Conservation (phyloP, 345 rosid genomes). For the Anastatica hierochuntica region DNA sequence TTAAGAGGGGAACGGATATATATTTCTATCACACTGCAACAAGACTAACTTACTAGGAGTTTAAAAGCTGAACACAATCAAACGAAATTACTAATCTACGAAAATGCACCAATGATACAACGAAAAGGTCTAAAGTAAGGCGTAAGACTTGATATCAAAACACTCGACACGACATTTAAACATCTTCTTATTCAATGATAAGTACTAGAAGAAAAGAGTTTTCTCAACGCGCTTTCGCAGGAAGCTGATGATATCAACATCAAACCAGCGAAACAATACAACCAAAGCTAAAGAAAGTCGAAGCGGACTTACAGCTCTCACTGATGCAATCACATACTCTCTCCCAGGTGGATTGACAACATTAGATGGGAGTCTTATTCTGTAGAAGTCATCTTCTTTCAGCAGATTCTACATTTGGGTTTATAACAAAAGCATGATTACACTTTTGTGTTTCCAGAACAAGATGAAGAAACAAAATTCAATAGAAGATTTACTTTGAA, state of each 20-base stretch:
- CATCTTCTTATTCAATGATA: background rate
- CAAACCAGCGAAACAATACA: background rate
- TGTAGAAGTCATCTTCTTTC: slow-evolving; percentile 71
- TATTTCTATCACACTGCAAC: background rate
- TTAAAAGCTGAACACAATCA: background rate
- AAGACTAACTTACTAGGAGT: slow-evolving; percentile 1
- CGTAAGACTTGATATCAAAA: background rate
- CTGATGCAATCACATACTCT: slow-evolving; percentile 74
- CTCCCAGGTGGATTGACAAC: slow-evolving; percentile 57
- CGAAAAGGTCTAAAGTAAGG: too few relatives aligned
- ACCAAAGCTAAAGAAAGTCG: background rate
- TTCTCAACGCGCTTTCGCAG: background rate
- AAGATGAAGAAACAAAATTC: too few relatives aligned
- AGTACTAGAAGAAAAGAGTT: background rate
- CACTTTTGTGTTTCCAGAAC: too few relatives aligned
- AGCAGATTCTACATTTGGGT: slow-evolving; percentile 51
- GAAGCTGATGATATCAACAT: background rate
- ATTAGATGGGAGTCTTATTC: slow-evolving; percentile 84
- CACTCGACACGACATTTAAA: background rate
- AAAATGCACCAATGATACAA: background rate
- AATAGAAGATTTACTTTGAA: slow-evolving; percentile 24
- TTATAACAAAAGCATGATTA: slow-evolving; percentile 3
- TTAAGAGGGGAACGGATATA: background rate
- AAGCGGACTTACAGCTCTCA: slow-evolving; percentile 81
- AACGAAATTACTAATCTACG: background rate